A percentile compares a stretch with the other conserved stretches of the same genome.
Conservation (phyloP, 257 asterid species). For the Capsicum baccatum region DNA sequence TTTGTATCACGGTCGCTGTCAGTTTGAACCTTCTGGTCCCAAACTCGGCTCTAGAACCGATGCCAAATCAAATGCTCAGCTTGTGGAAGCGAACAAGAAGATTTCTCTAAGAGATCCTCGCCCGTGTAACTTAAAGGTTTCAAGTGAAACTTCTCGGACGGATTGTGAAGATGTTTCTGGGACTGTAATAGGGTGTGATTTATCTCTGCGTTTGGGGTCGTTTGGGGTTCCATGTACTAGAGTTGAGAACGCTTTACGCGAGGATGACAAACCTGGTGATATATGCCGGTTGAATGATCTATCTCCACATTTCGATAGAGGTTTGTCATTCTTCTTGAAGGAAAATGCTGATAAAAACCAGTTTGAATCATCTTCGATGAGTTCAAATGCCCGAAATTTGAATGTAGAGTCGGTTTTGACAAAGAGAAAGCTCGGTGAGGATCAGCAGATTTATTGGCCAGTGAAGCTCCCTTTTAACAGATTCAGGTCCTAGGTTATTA, state of each 20-base stretch:
- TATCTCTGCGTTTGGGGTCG: slow-evolving; percentile 81
- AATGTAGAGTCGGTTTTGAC: slow-evolving; percentile 29
- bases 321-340: slow-evolving; percentile 35
- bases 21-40: slow-evolving; percentile 37
- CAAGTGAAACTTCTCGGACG: slow-evolving; percentile 32
- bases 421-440: slow-evolving; percentile 39
- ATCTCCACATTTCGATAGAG: slow-evolving; percentile 34
- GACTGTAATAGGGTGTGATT: slow-evolving; percentile 62
- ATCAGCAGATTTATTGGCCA: slow-evolving; percentile 36
- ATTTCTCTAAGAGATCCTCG: slow-evolving; percentile 31
- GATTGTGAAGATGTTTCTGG: slow-evolving; percentile 33
- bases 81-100: slow-evolving; percentile 36
- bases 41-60: slow-evolving; percentile 33
- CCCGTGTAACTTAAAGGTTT: slow-evolving; percentile 34
- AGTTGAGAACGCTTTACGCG: slow-evolving; percentile 35
- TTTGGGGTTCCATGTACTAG: slow-evolving; percentile 43
- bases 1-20: slow-evolving; percentile 46
- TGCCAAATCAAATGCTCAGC: slow-evolving; percentile 37
- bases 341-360: slow-evolving; percentile 29
- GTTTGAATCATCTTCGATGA: slow-evolving; percentile 30
- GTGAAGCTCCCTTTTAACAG: slow-evolving; percentile 38
- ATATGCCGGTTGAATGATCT: slow-evolving; percentile 37
- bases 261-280: slow-evolving; percentile 36
- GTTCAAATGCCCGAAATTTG: slow-evolving; percentile 34
- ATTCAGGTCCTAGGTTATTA: slow-evolving; percentile 31